Conservation (phyloP, 148 eudicot species). For the Spergularia bocconei region DNA sequence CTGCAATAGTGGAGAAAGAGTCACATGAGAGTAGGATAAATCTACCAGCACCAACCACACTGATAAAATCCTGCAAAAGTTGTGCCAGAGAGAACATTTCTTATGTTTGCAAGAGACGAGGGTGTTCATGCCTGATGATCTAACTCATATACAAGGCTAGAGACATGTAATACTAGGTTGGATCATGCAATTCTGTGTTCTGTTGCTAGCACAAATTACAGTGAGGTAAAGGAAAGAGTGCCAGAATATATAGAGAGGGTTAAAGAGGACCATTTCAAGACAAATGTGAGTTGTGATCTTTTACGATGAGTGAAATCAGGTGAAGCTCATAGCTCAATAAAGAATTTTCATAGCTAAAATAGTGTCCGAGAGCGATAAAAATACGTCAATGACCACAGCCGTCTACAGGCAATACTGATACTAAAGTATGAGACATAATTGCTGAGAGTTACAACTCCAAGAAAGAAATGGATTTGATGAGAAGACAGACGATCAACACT, state of each 20-base stretch:
- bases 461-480: neutral
- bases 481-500: neutral
- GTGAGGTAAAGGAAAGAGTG: neutral
- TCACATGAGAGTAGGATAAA: neutral
- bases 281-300: neutral
- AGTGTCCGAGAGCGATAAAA: neutral
- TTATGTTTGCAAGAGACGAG: too few relatives aligned
- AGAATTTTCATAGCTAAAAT: neutral
- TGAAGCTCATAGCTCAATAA: neutral
- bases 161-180: neutral
- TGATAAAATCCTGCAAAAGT: neutral
- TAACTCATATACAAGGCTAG: neutral
- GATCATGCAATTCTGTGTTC: neutral
- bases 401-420: neutral
- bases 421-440: neutral
- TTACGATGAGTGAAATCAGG: neutral
- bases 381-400: neutral
- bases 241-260: neutral
- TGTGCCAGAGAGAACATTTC: neutral
- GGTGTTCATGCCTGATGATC: neutral
- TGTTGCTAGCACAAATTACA: neutral
- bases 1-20: slow-evolving; percentile 38
- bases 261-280: neutral
- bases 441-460: neutral
- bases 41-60: slow-evolving; percentile 2